Base-by-base conservation (phyloP, 345 rosid species). In the Brassica incana region DNA sequence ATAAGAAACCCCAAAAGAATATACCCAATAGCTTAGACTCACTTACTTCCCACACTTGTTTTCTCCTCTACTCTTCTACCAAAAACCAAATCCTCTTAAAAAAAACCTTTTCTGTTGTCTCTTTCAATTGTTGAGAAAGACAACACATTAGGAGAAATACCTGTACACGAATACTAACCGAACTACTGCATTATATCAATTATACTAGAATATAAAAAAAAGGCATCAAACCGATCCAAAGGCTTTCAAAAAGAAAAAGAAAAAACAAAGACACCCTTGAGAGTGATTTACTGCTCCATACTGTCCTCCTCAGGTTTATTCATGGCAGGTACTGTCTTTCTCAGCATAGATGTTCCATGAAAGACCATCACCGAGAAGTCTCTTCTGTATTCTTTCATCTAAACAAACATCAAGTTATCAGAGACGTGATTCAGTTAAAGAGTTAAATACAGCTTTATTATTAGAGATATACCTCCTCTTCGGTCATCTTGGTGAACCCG, bases 291-390 rank as follows among this genome's bases (percentile, higher is more conserved):
- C 83, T 69, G 25, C 58, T 75, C 79, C 76, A 56, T 63, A 70
- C 6, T 69, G 52, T 73, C 81, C 60, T 73, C 79, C 65, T 72
- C 77, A 11, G 84, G 12, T 61, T 80, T 83, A n/a, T 75, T 64
- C 10, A 73, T 18, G 35, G 35, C 80, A 1, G 97, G 92, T 0
- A 91, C 91, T 1, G 72, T 33, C 83, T 95, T 95, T 71, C 85
- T 86, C 86, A 95, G 83, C 89, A 95, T 92, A 6, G 94, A 81
- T 16, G 98, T 90, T 67, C 98, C 98, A 60, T 91, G 86, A 76
- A 95, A 95, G 67, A 87, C 36, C 92, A 92, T 93, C 88, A 95
- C 66, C 60, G 85, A 96, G 76, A 80, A 88, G 74, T 86, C 88
- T 68, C 83, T 88, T 73, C 91, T 87, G 77, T 79, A 85, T 75